Percentiles rank a stretch among this genome's conserved stretches.
These are phyloP conservation scores for Coemansia sp. DNA, from an alignment of 192 early-diverging fungal genomes.

Conservation along the genomic window DNA sequence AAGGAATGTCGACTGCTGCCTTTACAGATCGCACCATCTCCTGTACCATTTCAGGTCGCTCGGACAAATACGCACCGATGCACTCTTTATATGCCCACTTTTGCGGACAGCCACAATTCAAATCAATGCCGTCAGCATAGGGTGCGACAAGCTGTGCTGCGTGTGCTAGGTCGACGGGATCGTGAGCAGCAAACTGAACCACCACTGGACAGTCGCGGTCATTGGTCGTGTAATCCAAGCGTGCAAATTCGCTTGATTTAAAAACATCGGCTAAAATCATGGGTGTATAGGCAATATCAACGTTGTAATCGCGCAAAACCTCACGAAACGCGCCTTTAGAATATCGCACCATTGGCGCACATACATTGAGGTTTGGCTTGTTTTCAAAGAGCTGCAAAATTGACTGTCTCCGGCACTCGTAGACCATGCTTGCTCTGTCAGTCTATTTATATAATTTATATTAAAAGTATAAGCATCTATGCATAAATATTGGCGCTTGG, in stretches of 20 bases:
- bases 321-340: constrained; percentile 92
- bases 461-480: neutral
- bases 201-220: constrained; percentile 80
- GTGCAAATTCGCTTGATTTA: constrained; percentile 75
- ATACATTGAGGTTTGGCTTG: constrained; percentile 72
- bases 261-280: constrained; percentile 97
- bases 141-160: constrained; percentile 81
- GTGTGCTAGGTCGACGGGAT: constrained; percentile 75
- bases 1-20: constrained; percentile 64
- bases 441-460: neutral
- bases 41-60: constrained; percentile 82
- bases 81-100: constrained; percentile 89
- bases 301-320: constrained; percentile 78
- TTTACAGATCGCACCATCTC: constrained; percentile 87
- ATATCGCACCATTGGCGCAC: constrained; percentile 97
- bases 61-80: constrained; percentile 85
- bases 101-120: constrained; percentile 97
- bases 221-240: constrained; percentile 86
- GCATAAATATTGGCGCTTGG: too few species aligned
- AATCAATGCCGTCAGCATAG: constrained; percentile 70
- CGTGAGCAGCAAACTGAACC: constrained; percentile 91
- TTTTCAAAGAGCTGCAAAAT: constrained; percentile 59
- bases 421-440: constrained; percentile 20
- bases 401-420: constrained; percentile 32
- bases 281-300: constrained; percentile 88